phyloP scores from a whole-genome alignment of 1,139 yeast genomes.

The Diutina rugosa region DNA sequence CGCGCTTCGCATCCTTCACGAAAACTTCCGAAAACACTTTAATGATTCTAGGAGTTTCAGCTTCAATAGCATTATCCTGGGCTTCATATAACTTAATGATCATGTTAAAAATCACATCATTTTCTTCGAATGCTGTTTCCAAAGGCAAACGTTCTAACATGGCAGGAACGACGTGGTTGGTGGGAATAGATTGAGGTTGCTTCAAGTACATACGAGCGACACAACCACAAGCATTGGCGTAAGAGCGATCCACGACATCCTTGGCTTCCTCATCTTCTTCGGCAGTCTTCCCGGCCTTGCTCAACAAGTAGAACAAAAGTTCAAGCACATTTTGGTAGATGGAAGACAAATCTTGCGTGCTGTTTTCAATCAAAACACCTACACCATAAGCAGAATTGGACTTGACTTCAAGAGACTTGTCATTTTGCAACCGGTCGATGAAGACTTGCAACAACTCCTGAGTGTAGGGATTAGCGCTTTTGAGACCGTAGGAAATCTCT shows the following conservation, averaged over 20 bases:
- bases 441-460: constrained; percentile 62
- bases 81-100: constrained; percentile 59
- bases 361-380: constrained; percentile 62
- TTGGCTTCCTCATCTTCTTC: constrained; percentile 62
- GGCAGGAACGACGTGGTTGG: constrained; percentile 68
- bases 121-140: constrained; percentile 83
- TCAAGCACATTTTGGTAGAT: constrained; percentile 60
- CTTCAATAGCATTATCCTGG: constrained; percentile 42
- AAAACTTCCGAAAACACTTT: constrained; percentile 62
- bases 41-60: constrained; percentile 51
- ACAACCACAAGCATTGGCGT: constrained; percentile 95
- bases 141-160: constrained; percentile 75
- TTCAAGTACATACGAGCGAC: constrained; percentile 83
- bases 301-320: constrained; percentile 66
- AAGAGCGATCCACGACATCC: constrained; percentile 73
- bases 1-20: constrained; percentile 58
- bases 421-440: constrained; percentile 55
- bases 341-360: constrained; percentile 45
- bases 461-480: constrained; percentile 51
- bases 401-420: constrained; percentile 78
- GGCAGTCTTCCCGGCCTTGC: constrained; percentile 40
- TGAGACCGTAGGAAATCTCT: constrained; percentile 73
- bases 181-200: constrained; percentile 62
- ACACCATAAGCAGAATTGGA: constrained; percentile 95
- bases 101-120: constrained; percentile 77